A percentile compares a stretch with the other conserved stretches of the same genome.
Conservation (phyloP, 805 yeast genomes). For the Candida pseudofarinosa region DNA sequence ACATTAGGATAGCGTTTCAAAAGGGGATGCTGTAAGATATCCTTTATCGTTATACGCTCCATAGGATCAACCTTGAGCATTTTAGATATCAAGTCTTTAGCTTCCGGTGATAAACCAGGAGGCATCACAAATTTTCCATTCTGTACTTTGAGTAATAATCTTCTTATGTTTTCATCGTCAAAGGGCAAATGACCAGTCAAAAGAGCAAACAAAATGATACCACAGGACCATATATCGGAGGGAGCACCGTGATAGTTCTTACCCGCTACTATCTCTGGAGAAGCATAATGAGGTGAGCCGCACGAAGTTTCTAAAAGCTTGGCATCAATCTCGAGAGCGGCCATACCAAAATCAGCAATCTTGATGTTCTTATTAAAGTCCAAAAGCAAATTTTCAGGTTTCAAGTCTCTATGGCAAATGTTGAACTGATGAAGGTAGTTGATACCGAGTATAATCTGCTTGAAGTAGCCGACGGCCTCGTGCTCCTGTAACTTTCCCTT, state of each 20-base stretch:
- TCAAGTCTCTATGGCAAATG: conserved; percentile 76
- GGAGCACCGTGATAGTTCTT: conserved; percentile 78
- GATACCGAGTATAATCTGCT: conserved; percentile 74
- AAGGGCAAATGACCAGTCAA: conserved; percentile 80
- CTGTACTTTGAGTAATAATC: conserved; percentile 68
- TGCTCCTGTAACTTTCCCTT: conserved; percentile 66
- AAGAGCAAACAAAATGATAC: conserved; percentile 74
- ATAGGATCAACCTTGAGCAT: conserved; percentile 71
- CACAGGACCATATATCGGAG: conserved; percentile 87
- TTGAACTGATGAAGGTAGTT: conserved; percentile 79
- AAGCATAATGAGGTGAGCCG: conserved; percentile 87
- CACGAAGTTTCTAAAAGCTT: conserved; percentile 74
- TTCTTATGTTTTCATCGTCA: conserved; percentile 77
- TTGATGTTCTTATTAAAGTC: conserved; percentile 67
- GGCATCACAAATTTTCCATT: conserved; percentile 76
- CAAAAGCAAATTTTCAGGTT: conserved; percentile 72
- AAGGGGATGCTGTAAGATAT: conserved; percentile 58
- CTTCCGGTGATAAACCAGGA: conserved; percentile 54
- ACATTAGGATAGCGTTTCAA: conserved; percentile 61
- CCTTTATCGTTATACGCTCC: conserved; percentile 63
- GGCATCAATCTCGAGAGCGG: conserved; percentile 72
- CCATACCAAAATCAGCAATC: conserved; percentile 88
- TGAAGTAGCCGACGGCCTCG: conserved; percentile 74
- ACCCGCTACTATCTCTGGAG: conserved; percentile 82
- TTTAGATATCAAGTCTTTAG: conserved; percentile 58